Evolutionary conservation across 2,329 filamentous ascomycete species (phyloP), one percentile per base, ranked within the genome.

Genomic region (Stemphylium vesicarium): DNA sequence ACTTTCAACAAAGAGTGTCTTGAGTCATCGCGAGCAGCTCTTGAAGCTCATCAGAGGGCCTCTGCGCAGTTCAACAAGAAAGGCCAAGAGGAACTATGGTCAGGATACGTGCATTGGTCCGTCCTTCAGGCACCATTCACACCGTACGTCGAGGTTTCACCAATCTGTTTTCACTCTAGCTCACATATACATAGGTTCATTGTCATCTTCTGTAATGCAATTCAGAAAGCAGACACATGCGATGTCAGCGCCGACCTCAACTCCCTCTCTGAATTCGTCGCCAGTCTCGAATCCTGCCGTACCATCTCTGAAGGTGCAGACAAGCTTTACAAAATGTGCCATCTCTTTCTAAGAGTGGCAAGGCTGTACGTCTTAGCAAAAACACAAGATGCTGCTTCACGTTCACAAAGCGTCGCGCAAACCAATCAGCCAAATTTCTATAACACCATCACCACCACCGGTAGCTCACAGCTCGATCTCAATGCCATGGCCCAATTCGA

Each of bases 311-410:
- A 87, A 64, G 82, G 84, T 2, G 80, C 86, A 18, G 80, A 83
- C 24, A 86, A 85, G 64, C 77, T 89, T 11, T 82, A 86, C 63
- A 82, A 81, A n/a, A 79, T 89, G 24, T 88, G 84, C 61, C 80
- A 82, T 32, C 80, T 88, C 22, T 85, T 89, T 68, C 80, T 81
- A 56, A 84, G 84, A 50, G 84, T 89, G 5, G 85, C 86, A 6
- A 78, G 78, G 39, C 74, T 88, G 4, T 89, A 89, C 60, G 78
- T 88, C 5, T 83, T 88, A 63, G 82, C 85, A 22, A 87, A 86
- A 64, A 75, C 26, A 15, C 77, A 75, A 60, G 80, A 84, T 43
- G 75, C 33, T 8, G 42, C 56, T 4, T 33, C 41, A 2, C 53
- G 39, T n/a, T 33, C 53, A 2, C 49, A 47, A 20, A 42, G 55